Evolutionary conservation across 2,329 filamentous ascomycete genomes (phyloP).

Genomic region (Trichoderma afroharzianum): DNA sequence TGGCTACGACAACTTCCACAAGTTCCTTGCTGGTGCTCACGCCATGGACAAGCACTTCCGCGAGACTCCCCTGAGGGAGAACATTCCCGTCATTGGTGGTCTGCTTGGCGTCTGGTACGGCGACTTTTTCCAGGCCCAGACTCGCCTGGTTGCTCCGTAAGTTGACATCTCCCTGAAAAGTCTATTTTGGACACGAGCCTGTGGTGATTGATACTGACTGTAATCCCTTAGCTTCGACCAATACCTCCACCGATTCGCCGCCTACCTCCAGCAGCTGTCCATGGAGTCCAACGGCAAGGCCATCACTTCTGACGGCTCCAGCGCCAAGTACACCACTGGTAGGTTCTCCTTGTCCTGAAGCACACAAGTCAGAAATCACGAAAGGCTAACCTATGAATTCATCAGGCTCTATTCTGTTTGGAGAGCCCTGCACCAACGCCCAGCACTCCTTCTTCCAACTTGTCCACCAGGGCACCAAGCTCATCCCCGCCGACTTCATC

Average conservation of each 20-base stretch:
- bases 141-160: slow-evolving; percentile 91
- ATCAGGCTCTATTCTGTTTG: slow-evolving; percentile 80
- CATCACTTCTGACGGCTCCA: slow-evolving; percentile 80
- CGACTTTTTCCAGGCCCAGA: slow-evolving; percentile 97
- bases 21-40: slow-evolving; percentile 91
- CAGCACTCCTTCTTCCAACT: slow-evolving; percentile 99
- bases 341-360: slow-evolving; percentile 18
- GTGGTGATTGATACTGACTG: neutral
- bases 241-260: slow-evolving; percentile 97
- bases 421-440: slow-evolving; percentile 97
- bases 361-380: too few relatives aligned
- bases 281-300: slow-evolving; percentile 99
- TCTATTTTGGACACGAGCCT: neutral
- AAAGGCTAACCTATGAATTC: slow-evolving; percentile 20
- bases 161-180: slow-evolving; percentile 32
- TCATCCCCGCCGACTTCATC: slow-evolving; percentile 98
- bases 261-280: slow-evolving; percentile 96
- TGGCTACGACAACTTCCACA: slow-evolving; percentile 94
- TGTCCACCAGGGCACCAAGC: slow-evolving; percentile 97
- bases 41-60: slow-evolving; percentile 99
- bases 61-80: slow-evolving; percentile 83
- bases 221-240: slow-evolving; percentile 73
- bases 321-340: slow-evolving; percentile 95
- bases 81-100: slow-evolving; percentile 90
- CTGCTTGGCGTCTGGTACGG: slow-evolving; percentile 98